phyloP scores from a whole-genome alignment of 1,284 basidiomycete species.

The Heterobasidion occidentale region DNA sequence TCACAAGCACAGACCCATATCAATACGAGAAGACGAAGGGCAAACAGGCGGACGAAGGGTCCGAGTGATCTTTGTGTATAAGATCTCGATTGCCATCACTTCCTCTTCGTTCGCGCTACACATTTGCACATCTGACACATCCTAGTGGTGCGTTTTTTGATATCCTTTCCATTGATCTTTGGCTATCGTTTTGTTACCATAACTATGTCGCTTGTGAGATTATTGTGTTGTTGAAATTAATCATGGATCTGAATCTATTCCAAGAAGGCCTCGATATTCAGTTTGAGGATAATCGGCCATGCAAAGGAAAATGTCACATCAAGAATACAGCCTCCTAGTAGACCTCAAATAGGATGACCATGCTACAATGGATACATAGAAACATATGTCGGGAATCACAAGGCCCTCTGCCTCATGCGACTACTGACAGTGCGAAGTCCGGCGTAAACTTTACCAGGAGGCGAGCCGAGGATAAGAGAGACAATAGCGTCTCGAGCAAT shows the following conservation, averaged over 20 bases:
- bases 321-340: not conserved
- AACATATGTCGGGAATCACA: conserved; percentile 28
- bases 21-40: conserved; percentile 38
- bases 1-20: conserved; percentile 39
- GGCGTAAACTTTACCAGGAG: conserved; percentile 95
- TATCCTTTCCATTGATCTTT: not conserved
- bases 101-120: not conserved
- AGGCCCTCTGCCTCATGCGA: conserved; percentile 84
- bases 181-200: not conserved
- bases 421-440: conserved; percentile 87
- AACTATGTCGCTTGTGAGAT: not conserved
- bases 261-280: too few species aligned
- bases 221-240: too few species aligned
- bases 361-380: not conserved
- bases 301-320: not conserved
- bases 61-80: conserved; percentile 8
- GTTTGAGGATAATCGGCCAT: not conserved
- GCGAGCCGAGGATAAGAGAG: conserved; percentile 90
- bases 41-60: conserved; percentile 16
- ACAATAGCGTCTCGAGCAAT: conserved; percentile 95
- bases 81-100: not conserved
- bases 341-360: too few species aligned
- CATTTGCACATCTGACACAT: not conserved
- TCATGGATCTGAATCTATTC: too few species aligned
- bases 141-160: not conserved